Conservation (phyloP, 148 eudicot species). For the Heliamphora exappendiculata region DNA sequence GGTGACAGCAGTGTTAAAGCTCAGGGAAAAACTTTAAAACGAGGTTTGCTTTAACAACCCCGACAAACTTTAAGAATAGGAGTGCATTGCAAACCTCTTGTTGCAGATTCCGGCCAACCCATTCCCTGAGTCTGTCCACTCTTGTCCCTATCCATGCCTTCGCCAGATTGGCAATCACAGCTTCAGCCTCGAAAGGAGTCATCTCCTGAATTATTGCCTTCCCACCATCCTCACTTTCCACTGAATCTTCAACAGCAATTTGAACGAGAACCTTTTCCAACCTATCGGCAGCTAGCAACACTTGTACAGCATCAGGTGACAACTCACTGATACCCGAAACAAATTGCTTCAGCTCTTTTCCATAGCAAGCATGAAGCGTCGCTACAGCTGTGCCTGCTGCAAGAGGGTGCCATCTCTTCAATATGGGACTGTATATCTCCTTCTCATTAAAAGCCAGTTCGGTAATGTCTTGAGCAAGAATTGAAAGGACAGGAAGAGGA, state of each 20-base stretch:
- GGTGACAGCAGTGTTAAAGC: background rate
- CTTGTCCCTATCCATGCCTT: conserved; percentile 84
- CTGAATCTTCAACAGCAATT: conserved; percentile 89
- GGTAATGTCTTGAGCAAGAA: conserved; percentile 78
- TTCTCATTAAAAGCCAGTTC: conserved; percentile 83
- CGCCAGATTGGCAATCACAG: conserved; percentile 61
- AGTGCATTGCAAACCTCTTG: conserved; percentile 66
- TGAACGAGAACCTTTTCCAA: conserved; percentile 86
- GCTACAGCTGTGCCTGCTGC: conserved; percentile 87
- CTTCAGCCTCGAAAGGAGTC: conserved; percentile 81
- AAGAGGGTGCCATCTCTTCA: conserved; percentile 90
- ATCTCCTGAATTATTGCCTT: conserved; percentile 81
- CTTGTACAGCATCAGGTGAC: conserved; percentile 87
- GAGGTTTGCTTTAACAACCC: background rate
- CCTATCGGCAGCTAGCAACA: conserved; percentile 76
- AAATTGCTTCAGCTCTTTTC: conserved; percentile 76
- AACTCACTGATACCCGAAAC: conserved; percentile 64
- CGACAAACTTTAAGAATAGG: background rate
- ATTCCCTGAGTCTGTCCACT: conserved; percentile 65
- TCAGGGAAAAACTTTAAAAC: background rate
- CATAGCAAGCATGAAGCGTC: conserved; percentile 75
- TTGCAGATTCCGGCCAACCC: conserved; percentile 69
- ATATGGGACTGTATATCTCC: conserved; percentile 75
- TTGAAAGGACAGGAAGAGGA: conserved; percentile 66
- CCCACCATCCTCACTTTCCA: conserved; percentile 95